Evolutionary conservation across 441 rosid genomes (phyloP).

Genomic region (Pelargonium myrrhifolium): DNA sequence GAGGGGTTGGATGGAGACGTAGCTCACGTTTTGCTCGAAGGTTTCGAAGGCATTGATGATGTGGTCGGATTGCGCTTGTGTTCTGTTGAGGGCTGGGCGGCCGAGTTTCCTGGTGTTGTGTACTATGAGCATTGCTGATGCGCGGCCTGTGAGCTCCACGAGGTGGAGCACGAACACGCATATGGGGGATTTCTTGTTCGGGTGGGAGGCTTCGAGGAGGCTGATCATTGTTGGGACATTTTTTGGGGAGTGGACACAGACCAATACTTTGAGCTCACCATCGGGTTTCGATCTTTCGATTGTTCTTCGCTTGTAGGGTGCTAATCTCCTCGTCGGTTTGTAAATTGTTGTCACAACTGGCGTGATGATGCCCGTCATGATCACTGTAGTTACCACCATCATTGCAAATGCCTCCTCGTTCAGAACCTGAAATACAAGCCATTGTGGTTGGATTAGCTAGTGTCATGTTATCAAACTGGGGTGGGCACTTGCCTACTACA

Average conservation of each 20-base stretch:
- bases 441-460: too few relatives aligned
- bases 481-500: too few relatives aligned
- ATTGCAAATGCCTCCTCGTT: conserved; percentile 44
- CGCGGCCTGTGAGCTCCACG: conserved; percentile 92
- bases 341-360: conserved; percentile 58
- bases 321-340: conserved; percentile 52
- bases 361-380: conserved; percentile 65
- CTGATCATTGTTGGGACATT: conserved; percentile 83
- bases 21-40: conserved; percentile 57
- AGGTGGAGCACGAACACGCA: conserved; percentile 71
- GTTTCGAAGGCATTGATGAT: conserved; percentile 82
- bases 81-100: conserved; percentile 65
- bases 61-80: conserved; percentile 95
- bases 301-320: conserved; percentile 62
- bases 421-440: too few relatives aligned
- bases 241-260: conserved; percentile 74
- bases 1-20: conserved; percentile 68
- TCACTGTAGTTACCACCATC: conserved; percentile 70
- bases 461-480: too few relatives aligned
- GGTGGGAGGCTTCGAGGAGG: conserved; percentile 75
- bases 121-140: conserved; percentile 93
- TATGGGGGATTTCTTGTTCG: conserved; percentile 72
- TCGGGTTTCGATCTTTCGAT: conserved; percentile 67
- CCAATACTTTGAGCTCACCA: conserved; percentile 55
- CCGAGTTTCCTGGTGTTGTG: conserved; percentile 74